phyloP scores from a whole-genome alignment of 352 stramenopile species.

The Globisporangium solare region DNA sequence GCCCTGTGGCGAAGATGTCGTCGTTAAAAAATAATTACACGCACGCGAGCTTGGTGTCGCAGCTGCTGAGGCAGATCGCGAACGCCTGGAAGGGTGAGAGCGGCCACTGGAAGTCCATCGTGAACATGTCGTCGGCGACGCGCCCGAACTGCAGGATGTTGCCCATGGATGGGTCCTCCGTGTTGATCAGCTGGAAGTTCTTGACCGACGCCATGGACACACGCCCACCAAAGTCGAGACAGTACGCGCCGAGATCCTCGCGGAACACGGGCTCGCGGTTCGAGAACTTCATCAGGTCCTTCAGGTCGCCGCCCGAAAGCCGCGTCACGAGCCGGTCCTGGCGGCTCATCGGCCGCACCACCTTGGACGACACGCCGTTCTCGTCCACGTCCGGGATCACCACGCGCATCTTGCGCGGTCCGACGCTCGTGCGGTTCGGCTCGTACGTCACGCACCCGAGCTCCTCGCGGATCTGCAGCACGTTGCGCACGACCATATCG shows the following conservation, averaged over 20 bases:
- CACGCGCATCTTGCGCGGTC: conserved; percentile 83
- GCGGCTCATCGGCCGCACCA: conserved; percentile 82
- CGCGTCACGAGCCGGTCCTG: conserved; percentile 80
- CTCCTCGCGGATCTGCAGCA: conserved; percentile 84
- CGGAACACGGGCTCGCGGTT: conserved; percentile 85
- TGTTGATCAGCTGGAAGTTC: conserved; percentile 88
- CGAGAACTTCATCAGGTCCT: conserved; percentile 84
- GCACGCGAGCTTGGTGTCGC: conserved; percentile 85
- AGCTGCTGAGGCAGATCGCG: conserved; percentile 86
- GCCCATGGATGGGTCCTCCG: conserved; percentile 77
- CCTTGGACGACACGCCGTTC: conserved; percentile 67
- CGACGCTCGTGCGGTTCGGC: conserved; percentile 82
- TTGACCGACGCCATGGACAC: conserved; percentile 85
- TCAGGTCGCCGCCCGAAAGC: conserved; percentile 61
- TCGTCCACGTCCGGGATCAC: conserved; percentile 80
- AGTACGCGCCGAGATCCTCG: conserved; percentile 83
- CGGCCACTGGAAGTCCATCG: conserved; percentile 89
- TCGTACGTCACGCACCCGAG: conserved; percentile 85
- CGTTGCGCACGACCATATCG: conserved; percentile 64
- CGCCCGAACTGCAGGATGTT: conserved; percentile 88
- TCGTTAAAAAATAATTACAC: conserved; percentile 37
- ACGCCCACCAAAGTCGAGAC: conserved; percentile 4
- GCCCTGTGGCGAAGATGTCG: too few species aligned
- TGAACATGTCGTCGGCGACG: conserved; percentile 89
- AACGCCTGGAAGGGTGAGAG: conserved; percentile 87